A percentile compares a stretch with the other conserved stretches of the same genome.
Conservation (phyloP, 2,329 filamentous ascomycete species). For the Fusarium ambrosium region DNA sequence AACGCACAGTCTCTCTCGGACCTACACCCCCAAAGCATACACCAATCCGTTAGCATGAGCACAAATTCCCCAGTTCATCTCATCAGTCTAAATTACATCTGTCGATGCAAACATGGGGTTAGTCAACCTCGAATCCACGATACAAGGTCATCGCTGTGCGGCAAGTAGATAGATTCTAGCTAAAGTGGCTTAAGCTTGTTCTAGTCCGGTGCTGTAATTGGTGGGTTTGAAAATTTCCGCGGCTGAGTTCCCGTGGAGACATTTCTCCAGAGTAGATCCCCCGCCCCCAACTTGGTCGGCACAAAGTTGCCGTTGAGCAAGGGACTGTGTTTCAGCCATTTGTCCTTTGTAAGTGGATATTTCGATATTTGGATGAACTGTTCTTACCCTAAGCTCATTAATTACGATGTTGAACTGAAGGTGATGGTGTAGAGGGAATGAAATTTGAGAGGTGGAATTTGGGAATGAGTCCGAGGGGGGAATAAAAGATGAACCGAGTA, state of each 20-base stretch:
- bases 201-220: background rate
- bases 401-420: background rate
- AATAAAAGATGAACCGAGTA: background rate
- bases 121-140: conserved; percentile 2
- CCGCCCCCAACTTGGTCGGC: conserved; percentile 31
- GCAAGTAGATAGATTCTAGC: background rate
- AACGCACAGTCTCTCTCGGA: conserved; percentile 11
- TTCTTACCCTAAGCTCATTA: background rate
- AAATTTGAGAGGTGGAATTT: background rate
- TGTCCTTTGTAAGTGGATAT: background rate
- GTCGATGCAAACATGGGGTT: background rate
- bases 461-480: background rate
- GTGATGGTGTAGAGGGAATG: background rate
- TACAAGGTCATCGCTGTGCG: background rate
- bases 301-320: conserved; percentile 13
- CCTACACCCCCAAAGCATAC: conserved; percentile 11
- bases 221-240: conserved; percentile 28
- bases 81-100: background rate
- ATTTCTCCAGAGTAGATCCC: conserved; percentile 41
- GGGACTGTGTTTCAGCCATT: conserved; percentile 4
- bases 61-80: background rate
- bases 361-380: background rate
- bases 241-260: conserved; percentile 39
- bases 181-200: conserved; percentile 26
- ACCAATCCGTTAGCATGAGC: conserved; percentile 9